Evolutionary conservation across 31 red algal genomes (phyloP), one percentile per base, ranked within the genome.

Genomic region (Odonthalia washingtoniensis): DNA sequence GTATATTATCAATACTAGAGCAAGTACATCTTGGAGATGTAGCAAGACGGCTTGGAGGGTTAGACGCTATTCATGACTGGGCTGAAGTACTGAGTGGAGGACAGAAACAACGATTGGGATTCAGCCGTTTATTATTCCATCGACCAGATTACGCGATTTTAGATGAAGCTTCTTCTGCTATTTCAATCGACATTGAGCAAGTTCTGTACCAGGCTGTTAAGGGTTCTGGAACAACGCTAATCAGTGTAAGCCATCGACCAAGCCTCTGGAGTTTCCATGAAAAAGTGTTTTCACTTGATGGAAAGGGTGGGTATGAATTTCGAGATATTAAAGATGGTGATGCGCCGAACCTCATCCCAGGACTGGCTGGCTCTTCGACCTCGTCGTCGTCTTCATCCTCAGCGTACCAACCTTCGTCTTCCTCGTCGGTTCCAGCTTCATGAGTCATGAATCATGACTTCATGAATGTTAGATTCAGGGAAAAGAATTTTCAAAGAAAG

Each of bases 201-300:
- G 78, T 88, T 42, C 74, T 99, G 66, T 99, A 99, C 64, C 60
- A 82, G 40, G 76, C 82, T 36, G 97, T 95, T 31, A 91, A 96
- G 77, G 93, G 94, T 42, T 82, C 86, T 62, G 92, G 95, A 27
- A 95, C 93, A 33, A 96, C 97, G 40, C 79, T 99, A 43, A 92
- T 99, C 36, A 96, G 94, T 27, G 97, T 99, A 37, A 95, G 91
- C 70, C 97, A 99, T 75, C 97, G 97, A 21, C 97, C 97, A 57
- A 96, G 95, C 74, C 93, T 99, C 4, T 99, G 95, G 95, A 75
- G 86, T 28, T 96, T 96, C 69, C 97, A 99, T 49, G 95, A 96
- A 43, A 96, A 95, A 74, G 83, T 96, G 33, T 67, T 99, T 72
- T 84, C 88, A 49, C 91, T 99, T 49, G 97, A 99, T 64, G 97